phyloP scores from a whole-genome alignment of 2,329 filamentous ascomycete genomes.

The Cladophialophora psammophila region DNA sequence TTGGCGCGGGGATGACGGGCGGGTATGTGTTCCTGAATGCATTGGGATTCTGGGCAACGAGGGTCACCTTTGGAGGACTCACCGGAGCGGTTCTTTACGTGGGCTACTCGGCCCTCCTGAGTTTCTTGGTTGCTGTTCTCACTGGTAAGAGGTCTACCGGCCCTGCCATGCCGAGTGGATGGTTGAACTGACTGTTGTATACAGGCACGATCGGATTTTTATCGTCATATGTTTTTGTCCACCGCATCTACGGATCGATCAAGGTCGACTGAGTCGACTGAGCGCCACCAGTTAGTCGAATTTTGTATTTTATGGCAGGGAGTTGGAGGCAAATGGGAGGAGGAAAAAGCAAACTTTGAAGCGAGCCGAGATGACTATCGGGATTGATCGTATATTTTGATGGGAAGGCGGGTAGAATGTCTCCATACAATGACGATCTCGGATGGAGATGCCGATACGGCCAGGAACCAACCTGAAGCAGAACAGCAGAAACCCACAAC shows the following conservation, averaged over 20 bases:
- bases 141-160: constrained; percentile 71
- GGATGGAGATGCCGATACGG: background rate
- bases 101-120: constrained; percentile 88
- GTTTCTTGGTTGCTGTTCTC: constrained; percentile 89
- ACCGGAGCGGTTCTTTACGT: constrained; percentile 90
- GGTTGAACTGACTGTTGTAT: constrained; percentile 12
- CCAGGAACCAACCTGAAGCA: background rate
- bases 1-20: constrained; percentile 87
- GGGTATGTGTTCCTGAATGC: constrained; percentile 92
- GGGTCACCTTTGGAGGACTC: constrained; percentile 82
- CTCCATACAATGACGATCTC: background rate
- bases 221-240: constrained; percentile 90
- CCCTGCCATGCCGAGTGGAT: constrained; percentile 23
- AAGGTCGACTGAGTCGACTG: constrained; percentile 97
- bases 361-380: background rate
- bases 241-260: constrained; percentile 95
- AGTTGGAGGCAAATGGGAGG: constrained; percentile 10
- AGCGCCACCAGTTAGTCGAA: constrained; percentile 27
- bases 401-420: background rate
- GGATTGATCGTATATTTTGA: background rate
- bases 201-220: constrained; percentile 94
- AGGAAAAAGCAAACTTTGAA: constrained; percentile 7
- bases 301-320: constrained; percentile 15
- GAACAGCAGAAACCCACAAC: background rate
- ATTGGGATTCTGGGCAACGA: constrained; percentile 87